A percentile compares a stretch with the other conserved stretches of the same genome.
Evolutionary conservation across 768 basidiomycete genomes (phyloP).

Genomic region (Cystofilobasidium capitatum): DNA sequence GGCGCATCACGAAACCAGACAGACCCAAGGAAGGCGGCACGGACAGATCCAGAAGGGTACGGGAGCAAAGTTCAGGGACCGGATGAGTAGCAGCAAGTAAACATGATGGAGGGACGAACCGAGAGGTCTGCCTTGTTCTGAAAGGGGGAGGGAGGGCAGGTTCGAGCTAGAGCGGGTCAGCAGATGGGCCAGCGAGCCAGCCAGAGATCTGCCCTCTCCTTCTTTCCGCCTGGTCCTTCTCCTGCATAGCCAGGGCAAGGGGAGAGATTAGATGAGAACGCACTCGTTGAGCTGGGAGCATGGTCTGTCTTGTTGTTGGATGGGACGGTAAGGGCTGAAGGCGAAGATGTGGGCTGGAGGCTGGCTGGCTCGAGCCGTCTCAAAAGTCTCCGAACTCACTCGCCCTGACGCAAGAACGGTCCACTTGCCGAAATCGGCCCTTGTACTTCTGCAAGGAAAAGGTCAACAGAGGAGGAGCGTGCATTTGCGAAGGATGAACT

Average conservation of each 20-base stretch:
- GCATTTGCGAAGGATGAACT: no score
- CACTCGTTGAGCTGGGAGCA: conserved; percentile 21
- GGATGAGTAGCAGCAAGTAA: not conserved
- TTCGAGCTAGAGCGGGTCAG: conserved; percentile 28
- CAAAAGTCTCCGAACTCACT: no score
- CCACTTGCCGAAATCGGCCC: no score
- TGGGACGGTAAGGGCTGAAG: no score
- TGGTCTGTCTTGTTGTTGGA: not conserved
- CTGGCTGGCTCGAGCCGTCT: no score
- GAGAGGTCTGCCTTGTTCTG: conserved; percentile 92
- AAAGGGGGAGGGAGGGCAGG: conserved; percentile 59
- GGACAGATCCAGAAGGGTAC: conserved; percentile 18
- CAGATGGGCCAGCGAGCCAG: conserved; percentile 26
- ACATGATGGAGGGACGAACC: conserved; percentile 42
- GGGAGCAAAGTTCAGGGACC: conserved; percentile 23
- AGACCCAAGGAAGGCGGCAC: conserved; percentile 30
- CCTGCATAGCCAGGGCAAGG: not conserved
- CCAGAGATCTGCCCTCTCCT: no score
- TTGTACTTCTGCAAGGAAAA: no score
- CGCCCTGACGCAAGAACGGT: no score
- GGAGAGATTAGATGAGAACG: not conserved
- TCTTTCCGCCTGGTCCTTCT: no score
- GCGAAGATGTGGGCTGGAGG: no score
- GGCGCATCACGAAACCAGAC: not conserved
- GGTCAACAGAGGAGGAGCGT: no score